A percentile compares a stretch with the other conserved stretches of the same genome.
Evolutionary conservation across 1,284 basidiomycete genomes (phyloP).

Genomic region (Flammula alnicola): DNA sequence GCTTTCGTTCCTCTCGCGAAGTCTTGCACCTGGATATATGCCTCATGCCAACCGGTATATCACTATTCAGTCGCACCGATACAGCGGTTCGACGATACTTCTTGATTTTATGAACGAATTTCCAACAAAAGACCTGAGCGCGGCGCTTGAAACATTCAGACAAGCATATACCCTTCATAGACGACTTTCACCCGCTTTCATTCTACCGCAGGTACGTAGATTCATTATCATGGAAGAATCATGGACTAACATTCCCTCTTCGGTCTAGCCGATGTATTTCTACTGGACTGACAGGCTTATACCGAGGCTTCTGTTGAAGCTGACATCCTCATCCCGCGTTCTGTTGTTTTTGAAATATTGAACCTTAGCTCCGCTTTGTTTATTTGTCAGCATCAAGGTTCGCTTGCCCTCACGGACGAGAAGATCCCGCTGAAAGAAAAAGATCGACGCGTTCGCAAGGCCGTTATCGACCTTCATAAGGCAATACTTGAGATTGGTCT

Average conservation of each 20-base stretch:
- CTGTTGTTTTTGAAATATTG: conserved; percentile 32
- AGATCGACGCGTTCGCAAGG: conserved; percentile 7
- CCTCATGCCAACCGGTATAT: conserved; percentile 39
- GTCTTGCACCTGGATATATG: conserved; percentile 38
- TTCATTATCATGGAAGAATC: too few species aligned
- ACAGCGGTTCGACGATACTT: conserved; percentile 3
- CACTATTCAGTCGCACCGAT: not conserved
- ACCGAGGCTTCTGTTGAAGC: conserved; percentile 21
- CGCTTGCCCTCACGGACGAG: not conserved
- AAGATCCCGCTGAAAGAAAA: conserved; percentile 13
- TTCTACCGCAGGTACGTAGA: conserved; percentile 47
- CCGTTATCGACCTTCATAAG: conserved; percentile 7
- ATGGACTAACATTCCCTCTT: conserved; percentile 18
- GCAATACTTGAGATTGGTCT: conserved; percentile 9
- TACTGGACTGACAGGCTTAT: conserved; percentile 29
- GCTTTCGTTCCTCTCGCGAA: conserved; percentile 48
- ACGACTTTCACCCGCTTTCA: conserved; percentile 38
- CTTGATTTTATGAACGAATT: conserved; percentile 19
- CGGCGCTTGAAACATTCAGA: conserved; percentile 29
- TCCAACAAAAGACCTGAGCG: conserved; percentile 18
- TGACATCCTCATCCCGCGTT: conserved; percentile 23
- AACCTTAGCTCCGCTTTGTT: conserved; percentile 35
- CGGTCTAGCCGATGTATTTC: conserved; percentile 42
- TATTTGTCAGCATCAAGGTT: conserved; percentile 27
- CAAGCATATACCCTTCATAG: conserved; percentile 28